These are phyloP conservation scores for Hamamelis virginiana DNA, from an alignment of 164 flowering plant species.

Conservation along the genomic window DNA sequence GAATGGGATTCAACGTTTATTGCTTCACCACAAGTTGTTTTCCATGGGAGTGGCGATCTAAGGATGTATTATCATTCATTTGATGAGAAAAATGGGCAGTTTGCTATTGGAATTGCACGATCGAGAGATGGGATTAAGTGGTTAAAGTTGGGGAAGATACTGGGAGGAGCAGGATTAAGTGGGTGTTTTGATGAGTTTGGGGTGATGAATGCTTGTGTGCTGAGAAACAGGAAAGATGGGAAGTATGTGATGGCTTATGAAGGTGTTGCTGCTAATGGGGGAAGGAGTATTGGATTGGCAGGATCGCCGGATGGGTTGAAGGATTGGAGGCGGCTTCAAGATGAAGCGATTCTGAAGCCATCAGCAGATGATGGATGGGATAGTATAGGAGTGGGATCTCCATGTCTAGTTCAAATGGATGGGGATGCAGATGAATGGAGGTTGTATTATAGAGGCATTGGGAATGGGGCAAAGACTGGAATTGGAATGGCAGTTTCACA, in stretches of 20 bases:
- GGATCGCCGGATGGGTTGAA: conserved; percentile 73
- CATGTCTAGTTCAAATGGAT: conserved; percentile 76
- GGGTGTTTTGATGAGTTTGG: conserved; percentile 71
- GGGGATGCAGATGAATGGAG: conserved; percentile 70
- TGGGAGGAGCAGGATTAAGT: conserved; percentile 49
- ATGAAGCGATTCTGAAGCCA: conserved; percentile 39
- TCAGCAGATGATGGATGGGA: conserved; percentile 65
- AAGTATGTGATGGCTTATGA: conserved; percentile 85
- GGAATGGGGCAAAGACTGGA: conserved; percentile 53
- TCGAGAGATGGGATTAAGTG: conserved; percentile 86
- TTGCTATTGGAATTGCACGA: conserved; percentile 64
- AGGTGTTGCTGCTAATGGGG: conserved; percentile 61
- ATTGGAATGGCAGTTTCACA: conserved; percentile 77
- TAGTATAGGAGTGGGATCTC: conserved; percentile 52
- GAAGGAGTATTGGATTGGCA: conserved; percentile 69
- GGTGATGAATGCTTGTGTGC: conserved; percentile 49
- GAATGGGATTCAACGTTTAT: conserved; percentile 77
- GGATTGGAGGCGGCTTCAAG: conserved; percentile 54
- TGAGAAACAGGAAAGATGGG: conserved; percentile 45
- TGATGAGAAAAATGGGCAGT: conserved; percentile 43
- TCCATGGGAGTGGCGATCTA: conserved; percentile 59
- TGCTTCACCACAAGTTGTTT: conserved; percentile 62
- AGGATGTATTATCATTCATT: conserved; percentile 88
- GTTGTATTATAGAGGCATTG: conserved; percentile 73
- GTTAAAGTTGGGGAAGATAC: conserved; percentile 78